Evolutionary conservation across 495 filamentous ascomycete species (phyloP), one percentile per base, ranked within the genome.

Genomic region (Hyaloscypha finlandica): DNA sequence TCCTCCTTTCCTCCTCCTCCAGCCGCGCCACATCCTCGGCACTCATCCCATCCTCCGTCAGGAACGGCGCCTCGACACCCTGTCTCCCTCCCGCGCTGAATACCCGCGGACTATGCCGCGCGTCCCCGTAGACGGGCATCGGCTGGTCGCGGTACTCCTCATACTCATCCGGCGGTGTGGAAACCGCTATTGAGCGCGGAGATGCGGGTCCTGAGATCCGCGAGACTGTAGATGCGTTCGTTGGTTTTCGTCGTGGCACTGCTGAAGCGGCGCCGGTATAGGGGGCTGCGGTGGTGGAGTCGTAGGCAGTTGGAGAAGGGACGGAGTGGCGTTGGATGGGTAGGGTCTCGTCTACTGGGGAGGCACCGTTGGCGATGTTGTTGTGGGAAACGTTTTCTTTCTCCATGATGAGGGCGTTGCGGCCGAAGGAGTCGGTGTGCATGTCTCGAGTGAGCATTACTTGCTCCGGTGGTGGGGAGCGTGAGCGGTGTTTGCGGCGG

Each of bases 1-100:
- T 73, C 45, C 66, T 66, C 60, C 66, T 65, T 66, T 73, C 71
- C 48, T 73, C 71, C 39, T 73, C 71, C 30, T 73, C 71, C 25
- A 73, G 51, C 59, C 71, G 54, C 63, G 65, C 68, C 16, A 68
- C 30, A 31, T 73, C 71, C n/a, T 68, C 71, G 1, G 48, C 53
- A 51, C 58, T 73, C 67, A 71, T 69, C 1, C 63, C 66, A 37
- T 58, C 59, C 39, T 73, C 71, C 9, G 57, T 65, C n/a, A 73
- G 59, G 20, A 68, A 68, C 33, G 63, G 71, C 14, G 19, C 31
- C 8, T 19, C 0, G 1, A 37, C 33, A 2, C 48, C 48, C 30
- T 37, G 8, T 19, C 2, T 48, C 16, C 14, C 42, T 48, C 16
- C 42, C 42, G 42, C 16, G 42, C 42, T 48, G 37, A 63, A 71